Evolutionary conservation across 768 basidiomycete species (phyloP), one percentile per base, ranked within the genome.

Genomic region (Podaxis sp.): DNA sequence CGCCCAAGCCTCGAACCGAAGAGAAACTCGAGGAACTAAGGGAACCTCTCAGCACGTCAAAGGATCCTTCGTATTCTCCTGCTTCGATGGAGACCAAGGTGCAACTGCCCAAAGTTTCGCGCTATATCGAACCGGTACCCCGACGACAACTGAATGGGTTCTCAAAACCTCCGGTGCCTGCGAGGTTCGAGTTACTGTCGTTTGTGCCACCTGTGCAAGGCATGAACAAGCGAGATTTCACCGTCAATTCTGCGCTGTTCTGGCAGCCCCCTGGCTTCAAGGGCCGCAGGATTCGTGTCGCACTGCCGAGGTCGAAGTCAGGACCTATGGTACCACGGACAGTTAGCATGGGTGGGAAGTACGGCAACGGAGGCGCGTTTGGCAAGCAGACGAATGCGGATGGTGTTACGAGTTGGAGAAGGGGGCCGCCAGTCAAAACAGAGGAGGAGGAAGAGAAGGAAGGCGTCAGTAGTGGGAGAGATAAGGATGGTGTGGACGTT

Each of bases 171-270:
- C 68, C 75, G 3, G 68, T 73, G 36, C 77, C 74, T 28, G 68
- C 83, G 30, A 84, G 87, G 48, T 81, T 84, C 75, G 91, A 93
- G 58, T 81, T 87, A 28, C 76, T 89, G 30, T 87, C 89, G 2
- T 90, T 88, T 74, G 83, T 86, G 36, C 90, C 92, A 56, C 88
- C 89, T 17, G 80, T 88, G 13, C 82, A 84, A 60, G 86, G 84
- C 53, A 88, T 88, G 84, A 83, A 67, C 57, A 82, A 75, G 48
- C 78, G 82, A 52, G 87, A 88, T 61, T 77, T 88, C 51, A 84
- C 85, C 20, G 61, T 91, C 44, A 88, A 90, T 66, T 86, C 89
- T 30, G 70, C 87, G 41, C 73, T 93, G 38, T 90, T 91, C 73
- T 80, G 73, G 62, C 82, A 76, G 64, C 77, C 79, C 15, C 57